phyloP scores from a whole-genome alignment of 345 rosid genomes.

The Garcia nutans region DNA sequence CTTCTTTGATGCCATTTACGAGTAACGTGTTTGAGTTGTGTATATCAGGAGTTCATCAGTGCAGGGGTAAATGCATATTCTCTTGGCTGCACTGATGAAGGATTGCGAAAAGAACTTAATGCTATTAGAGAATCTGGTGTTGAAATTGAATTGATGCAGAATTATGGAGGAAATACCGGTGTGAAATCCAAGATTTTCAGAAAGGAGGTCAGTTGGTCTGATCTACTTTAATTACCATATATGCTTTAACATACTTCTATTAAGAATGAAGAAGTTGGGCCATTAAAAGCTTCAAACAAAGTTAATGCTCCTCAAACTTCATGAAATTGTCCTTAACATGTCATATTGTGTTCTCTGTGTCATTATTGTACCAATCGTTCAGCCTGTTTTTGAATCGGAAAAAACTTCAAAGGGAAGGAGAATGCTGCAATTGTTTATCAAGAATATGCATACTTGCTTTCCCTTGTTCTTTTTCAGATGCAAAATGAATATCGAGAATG shows the following conservation, averaged over 20 bases:
- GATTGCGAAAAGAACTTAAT: constrained; percentile 64
- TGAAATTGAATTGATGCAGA: constrained; percentile 59
- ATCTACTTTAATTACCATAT: neutral
- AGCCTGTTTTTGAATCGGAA: constrained; percentile 5
- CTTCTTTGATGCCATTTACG: constrained; percentile 13
- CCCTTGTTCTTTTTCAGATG: neutral
- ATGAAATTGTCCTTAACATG: neutral
- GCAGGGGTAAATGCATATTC: constrained; percentile 94
- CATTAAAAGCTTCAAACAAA: neutral
- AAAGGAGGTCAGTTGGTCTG: constrained; percentile 50
- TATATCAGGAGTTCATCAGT: constrained; percentile 67
- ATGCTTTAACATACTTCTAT: neutral
- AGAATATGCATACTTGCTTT: neutral
- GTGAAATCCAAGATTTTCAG: constrained; percentile 58
- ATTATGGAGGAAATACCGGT: constrained; percentile 59
- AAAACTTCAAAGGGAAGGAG: neutral
- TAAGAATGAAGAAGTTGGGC: neutral
- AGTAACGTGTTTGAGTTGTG: constrained; percentile 23
- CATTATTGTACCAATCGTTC: neutral
- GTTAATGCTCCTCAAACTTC: neutral
- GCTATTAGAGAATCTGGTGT: constrained; percentile 69
- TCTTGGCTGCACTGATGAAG: constrained; percentile 79
- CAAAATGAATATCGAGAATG: neutral
- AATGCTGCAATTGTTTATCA: neutral
- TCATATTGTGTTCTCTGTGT: neutral